These are phyloP conservation scores for Helicocarpus griseus DNA, from an alignment of 2,329 filamentous ascomycete species.

Conservation along the genomic window DNA sequence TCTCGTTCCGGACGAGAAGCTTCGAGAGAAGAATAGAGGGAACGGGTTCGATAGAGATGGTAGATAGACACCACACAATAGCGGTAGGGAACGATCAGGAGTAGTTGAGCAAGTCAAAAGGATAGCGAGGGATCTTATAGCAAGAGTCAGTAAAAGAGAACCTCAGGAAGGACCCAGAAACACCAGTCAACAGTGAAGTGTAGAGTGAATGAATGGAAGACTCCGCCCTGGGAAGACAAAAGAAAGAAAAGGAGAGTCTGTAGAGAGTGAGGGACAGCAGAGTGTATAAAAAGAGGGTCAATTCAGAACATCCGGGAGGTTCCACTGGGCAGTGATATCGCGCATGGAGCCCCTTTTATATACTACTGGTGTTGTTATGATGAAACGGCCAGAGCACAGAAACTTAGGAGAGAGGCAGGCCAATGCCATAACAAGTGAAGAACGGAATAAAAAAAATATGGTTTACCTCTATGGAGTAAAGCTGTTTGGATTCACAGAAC, in stretches of 20 bases:
- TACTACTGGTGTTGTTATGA: not conserved
- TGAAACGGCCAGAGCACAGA: not conserved
- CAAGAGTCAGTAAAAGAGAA: not conserved
- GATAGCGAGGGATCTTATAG: not conserved
- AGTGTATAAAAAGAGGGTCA: not conserved
- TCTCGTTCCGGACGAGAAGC: constrained; percentile 5
- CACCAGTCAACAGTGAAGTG: not conserved
- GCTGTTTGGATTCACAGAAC: not conserved
- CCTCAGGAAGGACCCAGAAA: not conserved
- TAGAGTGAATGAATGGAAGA: constrained; percentile 1
- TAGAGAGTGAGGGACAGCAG: not conserved
- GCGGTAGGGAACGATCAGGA: not conserved
- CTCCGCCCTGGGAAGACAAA: not conserved
- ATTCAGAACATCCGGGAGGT: not conserved
- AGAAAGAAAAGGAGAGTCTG: not conserved
- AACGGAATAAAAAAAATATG: not conserved
- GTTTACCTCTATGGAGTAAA: not conserved
- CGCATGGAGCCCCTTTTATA: not conserved
- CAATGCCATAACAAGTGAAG: not conserved
- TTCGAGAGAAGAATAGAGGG: constrained; percentile 1
- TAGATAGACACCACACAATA: not conserved
- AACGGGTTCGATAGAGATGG: constrained; percentile 1
- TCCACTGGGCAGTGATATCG: not conserved
- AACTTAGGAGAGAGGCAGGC: not conserved
- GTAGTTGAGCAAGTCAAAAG: not conserved